phyloP scores from a whole-genome alignment of 768 basidiomycete species.

The Boletus tylopilopsis region DNA sequence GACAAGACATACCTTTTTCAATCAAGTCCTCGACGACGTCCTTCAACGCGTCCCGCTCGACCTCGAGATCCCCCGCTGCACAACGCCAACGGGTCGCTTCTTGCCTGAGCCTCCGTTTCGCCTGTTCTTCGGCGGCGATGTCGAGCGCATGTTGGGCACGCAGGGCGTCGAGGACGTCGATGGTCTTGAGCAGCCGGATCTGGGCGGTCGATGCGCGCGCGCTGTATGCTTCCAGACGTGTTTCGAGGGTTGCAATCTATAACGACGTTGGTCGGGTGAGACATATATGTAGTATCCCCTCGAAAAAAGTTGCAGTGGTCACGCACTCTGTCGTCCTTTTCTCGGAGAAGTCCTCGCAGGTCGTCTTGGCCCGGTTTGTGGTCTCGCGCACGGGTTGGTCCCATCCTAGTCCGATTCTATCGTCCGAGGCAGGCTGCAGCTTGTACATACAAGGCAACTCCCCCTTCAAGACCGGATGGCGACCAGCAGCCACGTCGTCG shows the following conservation, averaged over 20 bases:
- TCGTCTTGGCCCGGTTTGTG: constrained; percentile 20
- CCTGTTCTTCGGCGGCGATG: constrained; percentile 31
- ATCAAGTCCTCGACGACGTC: constrained; percentile 50
- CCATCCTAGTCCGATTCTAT: constrained; percentile 17
- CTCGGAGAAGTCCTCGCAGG: constrained; percentile 13
- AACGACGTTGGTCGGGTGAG: no score
- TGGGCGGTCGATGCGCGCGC: constrained; percentile 42
- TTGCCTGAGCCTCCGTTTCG: constrained; percentile 33
- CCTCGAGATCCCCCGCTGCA: constrained; percentile 35
- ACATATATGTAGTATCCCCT: no score
- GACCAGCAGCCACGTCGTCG: no score
- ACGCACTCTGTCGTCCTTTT: constrained; percentile 27
- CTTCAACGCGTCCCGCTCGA: constrained; percentile 50
- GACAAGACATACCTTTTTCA: constrained; percentile 50
- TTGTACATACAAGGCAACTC: constrained; percentile 22
- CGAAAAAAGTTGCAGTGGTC: not conserved
- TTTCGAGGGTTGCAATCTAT: constrained; percentile 30
- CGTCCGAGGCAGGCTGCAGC: no score
- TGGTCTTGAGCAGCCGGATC: constrained; percentile 43
- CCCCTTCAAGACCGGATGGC: no score
- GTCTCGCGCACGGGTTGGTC: constrained; percentile 19
- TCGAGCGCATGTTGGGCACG: constrained; percentile 40
- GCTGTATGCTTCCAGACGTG: constrained; percentile 33
- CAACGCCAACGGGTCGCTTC: constrained; percentile 36
- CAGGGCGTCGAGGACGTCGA: constrained; percentile 47